These are phyloP conservation scores for Zelonia costaricensis DNA, from an alignment of 208 protist species.

Conservation along the genomic window DNA sequence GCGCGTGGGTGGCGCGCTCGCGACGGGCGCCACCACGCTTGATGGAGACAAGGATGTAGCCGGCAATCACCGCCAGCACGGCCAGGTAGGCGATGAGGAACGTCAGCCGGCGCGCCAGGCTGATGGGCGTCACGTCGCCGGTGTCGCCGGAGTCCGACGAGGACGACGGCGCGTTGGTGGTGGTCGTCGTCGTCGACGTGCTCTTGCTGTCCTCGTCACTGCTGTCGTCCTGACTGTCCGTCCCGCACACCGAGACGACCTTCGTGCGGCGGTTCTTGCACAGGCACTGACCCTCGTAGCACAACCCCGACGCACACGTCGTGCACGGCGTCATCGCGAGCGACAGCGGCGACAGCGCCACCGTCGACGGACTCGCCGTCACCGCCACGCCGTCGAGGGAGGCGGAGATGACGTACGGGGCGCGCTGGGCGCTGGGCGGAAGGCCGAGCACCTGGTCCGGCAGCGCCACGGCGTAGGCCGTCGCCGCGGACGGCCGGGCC, in stretches of 20 bases:
- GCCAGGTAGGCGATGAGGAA: slow-evolving; percentile 42
- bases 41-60: slow-evolving; percentile 33
- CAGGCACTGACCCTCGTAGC: slow-evolving; percentile 31
- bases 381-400: slow-evolving; percentile 42
- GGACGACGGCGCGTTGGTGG: neutral
- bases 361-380: slow-evolving; percentile 21
- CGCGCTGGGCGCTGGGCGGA: neutral
- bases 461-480: slow-evolving; percentile 17
- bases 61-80: slow-evolving; percentile 33
- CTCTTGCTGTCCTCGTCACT: slow-evolving; percentile 23
- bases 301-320: slow-evolving; percentile 47
- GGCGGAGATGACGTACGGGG: slow-evolving; percentile 27
- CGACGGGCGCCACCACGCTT: slow-evolving; percentile 12
- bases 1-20: neutral
- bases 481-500: slow-evolving; percentile 13
- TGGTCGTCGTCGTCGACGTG: slow-evolving; percentile 5
- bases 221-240: slow-evolving; percentile 8
- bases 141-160: neutral
- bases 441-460: slow-evolving; percentile 24
- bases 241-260: slow-evolving; percentile 17
- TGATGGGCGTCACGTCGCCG: slow-evolving; percentile 7
- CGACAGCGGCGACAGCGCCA: slow-evolving; percentile 64
- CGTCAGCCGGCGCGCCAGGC: slow-evolving; percentile 20
- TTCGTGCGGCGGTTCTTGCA: slow-evolving; percentile 35
- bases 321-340: slow-evolving; percentile 47